A percentile compares a stretch with the other conserved stretches of the same genome.
Evolutionary conservation across 1,284 basidiomycete genomes (phyloP).

Genomic region (Anthracocystis walkeri): DNA sequence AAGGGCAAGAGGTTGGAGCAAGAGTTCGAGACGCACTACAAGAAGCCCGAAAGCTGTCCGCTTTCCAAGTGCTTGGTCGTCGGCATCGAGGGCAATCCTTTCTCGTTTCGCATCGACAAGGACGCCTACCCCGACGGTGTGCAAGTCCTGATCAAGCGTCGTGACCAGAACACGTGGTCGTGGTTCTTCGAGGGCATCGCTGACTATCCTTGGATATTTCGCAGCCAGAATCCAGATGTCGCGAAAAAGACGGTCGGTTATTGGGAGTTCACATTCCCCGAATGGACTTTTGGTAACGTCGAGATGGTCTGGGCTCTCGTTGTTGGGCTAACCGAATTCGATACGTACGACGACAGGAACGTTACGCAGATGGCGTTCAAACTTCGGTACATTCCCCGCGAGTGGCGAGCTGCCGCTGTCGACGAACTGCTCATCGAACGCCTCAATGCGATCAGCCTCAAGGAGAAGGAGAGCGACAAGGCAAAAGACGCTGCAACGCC

Average conservation of each 20-base stretch:
- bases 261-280: conserved; percentile 2
- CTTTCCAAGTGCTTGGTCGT: conserved; percentile 3
- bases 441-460: neutral
- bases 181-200: neutral
- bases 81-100: conserved; percentile 3
- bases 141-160: neutral
- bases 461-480: neutral
- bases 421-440: conserved; percentile 1
- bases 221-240: neutral
- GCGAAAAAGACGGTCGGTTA: neutral
- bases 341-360: neutral
- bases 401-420: conserved; percentile 9
- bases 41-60: neutral
- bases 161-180: neutral
- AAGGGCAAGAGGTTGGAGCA: neutral
- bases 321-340: neutral
- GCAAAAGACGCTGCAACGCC: no score
- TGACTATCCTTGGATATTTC: neutral
- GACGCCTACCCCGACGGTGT: conserved; percentile 15
- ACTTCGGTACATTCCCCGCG: neutral
- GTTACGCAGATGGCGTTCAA: neutral
- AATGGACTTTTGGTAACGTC: conserved; percentile 11
- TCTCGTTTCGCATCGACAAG: conserved; percentile 17
- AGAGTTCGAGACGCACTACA: neutral
- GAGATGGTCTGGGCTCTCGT: conserved; percentile 3